These are phyloP conservation scores for Halophytophthora batemanensis DNA, from an alignment of 352 stramenopile genomes.

Conservation along the genomic window DNA sequence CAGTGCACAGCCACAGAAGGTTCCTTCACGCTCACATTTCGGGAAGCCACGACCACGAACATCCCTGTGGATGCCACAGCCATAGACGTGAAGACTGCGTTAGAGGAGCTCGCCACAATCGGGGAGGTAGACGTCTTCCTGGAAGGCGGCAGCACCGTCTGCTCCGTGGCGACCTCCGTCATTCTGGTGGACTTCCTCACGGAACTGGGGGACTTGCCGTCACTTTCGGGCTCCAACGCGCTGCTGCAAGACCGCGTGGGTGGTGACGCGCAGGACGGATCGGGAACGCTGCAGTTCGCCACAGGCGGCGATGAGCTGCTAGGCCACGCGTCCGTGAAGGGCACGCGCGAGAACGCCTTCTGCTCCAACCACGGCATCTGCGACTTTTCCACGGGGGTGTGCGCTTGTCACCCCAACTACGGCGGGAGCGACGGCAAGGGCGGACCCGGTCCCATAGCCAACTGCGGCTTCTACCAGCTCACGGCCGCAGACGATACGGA, in stretches of 20 bases:
- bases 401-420: slow-evolving; percentile 58
- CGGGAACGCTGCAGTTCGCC: slow-evolving; percentile 41
- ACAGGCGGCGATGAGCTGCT: slow-evolving; percentile 30
- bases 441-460: slow-evolving; percentile 51
- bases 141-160: slow-evolving; percentile 26
- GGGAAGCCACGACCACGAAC: slow-evolving; percentile 44
- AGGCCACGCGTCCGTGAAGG: slow-evolving; percentile 46
- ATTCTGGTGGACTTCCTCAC: slow-evolving; percentile 62
- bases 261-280: slow-evolving; percentile 51
- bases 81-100: slow-evolving; percentile 32
- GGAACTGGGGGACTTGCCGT: slow-evolving; percentile 54
- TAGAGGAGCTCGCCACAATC: slow-evolving; percentile 48
- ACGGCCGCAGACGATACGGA: slow-evolving; percentile 7
- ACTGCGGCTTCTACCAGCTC: slow-evolving; percentile 70
- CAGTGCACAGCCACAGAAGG: slow-evolving; percentile 55
- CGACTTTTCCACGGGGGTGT: slow-evolving; percentile 61
- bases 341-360: slow-evolving; percentile 64
- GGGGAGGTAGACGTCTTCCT: slow-evolving; percentile 44
- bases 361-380: slow-evolving; percentile 78
- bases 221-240: slow-evolving; percentile 32
- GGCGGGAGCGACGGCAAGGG: slow-evolving; percentile 73
- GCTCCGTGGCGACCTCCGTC: slow-evolving; percentile 37
- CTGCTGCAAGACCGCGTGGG: slow-evolving; percentile 49
- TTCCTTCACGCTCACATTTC: slow-evolving; percentile 66
- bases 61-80: slow-evolving; percentile 40